Percentiles rank a stretch among this genome's conserved stretches.
phyloP scores from a whole-genome alignment of 768 basidiomycete genomes.

The Naganishia kalamii region DNA sequence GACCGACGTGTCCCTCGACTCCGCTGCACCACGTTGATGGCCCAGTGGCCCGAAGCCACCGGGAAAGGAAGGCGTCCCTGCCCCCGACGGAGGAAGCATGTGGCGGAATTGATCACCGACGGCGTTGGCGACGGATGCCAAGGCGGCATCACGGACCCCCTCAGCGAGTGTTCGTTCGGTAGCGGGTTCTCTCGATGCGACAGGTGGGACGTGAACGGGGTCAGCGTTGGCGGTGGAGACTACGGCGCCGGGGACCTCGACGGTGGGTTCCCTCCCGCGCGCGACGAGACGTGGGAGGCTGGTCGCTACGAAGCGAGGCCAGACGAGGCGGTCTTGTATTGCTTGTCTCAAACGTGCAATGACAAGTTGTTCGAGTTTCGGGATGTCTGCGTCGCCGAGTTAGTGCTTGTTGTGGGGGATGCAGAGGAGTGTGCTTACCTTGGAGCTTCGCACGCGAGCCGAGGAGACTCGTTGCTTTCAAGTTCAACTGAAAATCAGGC shows the following conservation, averaged over 20 bases:
- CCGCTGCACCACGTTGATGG: neutral
- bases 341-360: constrained; percentile 70
- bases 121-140: neutral
- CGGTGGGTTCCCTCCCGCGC: constrained; percentile 10
- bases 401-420: no score
- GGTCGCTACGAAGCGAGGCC: constrained; percentile 48
- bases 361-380: constrained; percentile 92
- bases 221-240: neutral
- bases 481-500: constrained; percentile 76
- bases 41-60: neutral
- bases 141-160: neutral
- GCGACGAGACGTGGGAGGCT: constrained; percentile 23
- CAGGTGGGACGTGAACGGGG: no score
- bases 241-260: neutral
- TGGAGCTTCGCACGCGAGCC: constrained; percentile 96
- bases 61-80: neutral
- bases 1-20: no score
- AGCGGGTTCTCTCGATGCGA: no score
- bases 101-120: neutral
- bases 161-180: neutral
- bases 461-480: constrained; percentile 83
- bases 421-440: constrained; percentile 28
- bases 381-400: constrained; percentile 62
- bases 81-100: neutral
- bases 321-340: constrained; percentile 50